Percentiles rank a stretch among this genome's conserved stretches.
Conservation (phyloP, 2,329 filamentous ascomycete species). For the Dactylellina haptotyla region DNA sequence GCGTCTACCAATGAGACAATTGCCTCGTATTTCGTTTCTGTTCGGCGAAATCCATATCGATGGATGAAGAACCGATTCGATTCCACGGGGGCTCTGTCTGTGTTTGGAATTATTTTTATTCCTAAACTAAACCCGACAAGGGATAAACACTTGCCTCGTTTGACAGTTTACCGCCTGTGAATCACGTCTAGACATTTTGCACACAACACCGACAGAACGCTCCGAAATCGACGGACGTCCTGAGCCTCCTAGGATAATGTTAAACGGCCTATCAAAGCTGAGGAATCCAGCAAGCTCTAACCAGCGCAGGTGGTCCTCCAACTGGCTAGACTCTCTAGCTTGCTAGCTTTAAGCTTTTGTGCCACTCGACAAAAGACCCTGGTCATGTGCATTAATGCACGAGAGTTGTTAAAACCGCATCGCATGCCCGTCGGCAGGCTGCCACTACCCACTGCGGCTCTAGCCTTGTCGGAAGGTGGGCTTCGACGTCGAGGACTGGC, state of each 20-base stretch:
- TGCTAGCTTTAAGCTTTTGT: constrained; percentile 10
- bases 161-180: not conserved
- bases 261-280: too few species aligned
- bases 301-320: too few species aligned
- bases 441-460: constrained; percentile 8
- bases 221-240: constrained; percentile 20
- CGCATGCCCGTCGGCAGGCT: constrained; percentile 32
- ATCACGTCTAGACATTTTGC: not conserved
- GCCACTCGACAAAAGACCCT: not conserved
- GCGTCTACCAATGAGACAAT: constrained; percentile 23
- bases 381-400: constrained; percentile 34
- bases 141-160: not conserved
- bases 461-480: constrained; percentile 11
- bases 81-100: not conserved
- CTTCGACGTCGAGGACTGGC: constrained; percentile 4
- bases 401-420: constrained; percentile 28
- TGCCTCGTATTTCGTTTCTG: constrained; percentile 6
- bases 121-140: not conserved
- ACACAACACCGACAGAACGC: not conserved
- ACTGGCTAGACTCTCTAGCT: not conserved
- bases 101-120: constrained; percentile 20
- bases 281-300: too few species aligned
- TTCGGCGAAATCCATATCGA: constrained; percentile 19
- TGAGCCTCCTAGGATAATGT: too few species aligned
- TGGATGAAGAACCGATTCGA: not conserved